Percentiles rank a stretch among this genome's conserved stretches.
Evolutionary conservation across 2,329 filamentous ascomycete species (phyloP).

Genomic region (Teratosphaeria gauchensis): DNA sequence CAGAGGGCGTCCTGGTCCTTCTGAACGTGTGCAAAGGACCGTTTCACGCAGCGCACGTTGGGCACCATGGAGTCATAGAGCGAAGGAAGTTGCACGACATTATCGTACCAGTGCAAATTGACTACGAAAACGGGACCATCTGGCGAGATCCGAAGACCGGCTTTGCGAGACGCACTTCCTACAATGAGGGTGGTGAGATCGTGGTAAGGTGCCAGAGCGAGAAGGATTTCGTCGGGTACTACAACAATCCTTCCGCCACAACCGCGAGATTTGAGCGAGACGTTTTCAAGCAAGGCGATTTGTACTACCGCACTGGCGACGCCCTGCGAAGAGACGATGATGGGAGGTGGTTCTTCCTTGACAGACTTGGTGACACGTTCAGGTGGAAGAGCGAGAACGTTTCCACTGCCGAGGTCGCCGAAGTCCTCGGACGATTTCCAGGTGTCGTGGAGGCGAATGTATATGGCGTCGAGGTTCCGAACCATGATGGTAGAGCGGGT

Average conservation of each 20-base stretch:
- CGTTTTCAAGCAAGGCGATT: conserved; percentile 39
- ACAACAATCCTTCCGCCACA: conserved; percentile 57
- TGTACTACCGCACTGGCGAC: conserved; percentile 41
- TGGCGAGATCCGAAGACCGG: conserved; percentile 57
- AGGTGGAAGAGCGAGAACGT: conserved; percentile 44
- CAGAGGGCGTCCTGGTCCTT: conserved; percentile 60
- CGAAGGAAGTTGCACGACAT: conserved; percentile 44
- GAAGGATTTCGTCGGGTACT: conserved; percentile 59
- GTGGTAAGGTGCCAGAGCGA: conserved; percentile 53
- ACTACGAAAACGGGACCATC: conserved; percentile 55
- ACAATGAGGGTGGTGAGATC: conserved; percentile 66
- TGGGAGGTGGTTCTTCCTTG: conserved; percentile 41
- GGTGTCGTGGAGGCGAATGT: conserved; percentile 39
- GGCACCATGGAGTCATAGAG: conserved; percentile 58
- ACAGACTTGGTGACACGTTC: conserved; percentile 40
- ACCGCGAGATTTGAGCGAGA: conserved; percentile 42
- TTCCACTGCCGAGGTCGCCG: conserved; percentile 38
- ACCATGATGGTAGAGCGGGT: conserved; percentile 43
- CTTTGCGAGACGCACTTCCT: conserved; percentile 53
- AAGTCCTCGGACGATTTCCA: conserved; percentile 36
- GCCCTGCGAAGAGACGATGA: conserved; percentile 35
- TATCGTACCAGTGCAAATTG: conserved; percentile 58
- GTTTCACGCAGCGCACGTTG: conserved; percentile 55
- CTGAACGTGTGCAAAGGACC: conserved; percentile 38
- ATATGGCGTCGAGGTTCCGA: conserved; percentile 40